A percentile compares a stretch with the other conserved stretches of the same genome.
These are phyloP conservation scores for Ophiostoma triangulosporum DNA, from an alignment of 2,329 filamentous ascomycete genomes.

Conservation along the genomic window DNA sequence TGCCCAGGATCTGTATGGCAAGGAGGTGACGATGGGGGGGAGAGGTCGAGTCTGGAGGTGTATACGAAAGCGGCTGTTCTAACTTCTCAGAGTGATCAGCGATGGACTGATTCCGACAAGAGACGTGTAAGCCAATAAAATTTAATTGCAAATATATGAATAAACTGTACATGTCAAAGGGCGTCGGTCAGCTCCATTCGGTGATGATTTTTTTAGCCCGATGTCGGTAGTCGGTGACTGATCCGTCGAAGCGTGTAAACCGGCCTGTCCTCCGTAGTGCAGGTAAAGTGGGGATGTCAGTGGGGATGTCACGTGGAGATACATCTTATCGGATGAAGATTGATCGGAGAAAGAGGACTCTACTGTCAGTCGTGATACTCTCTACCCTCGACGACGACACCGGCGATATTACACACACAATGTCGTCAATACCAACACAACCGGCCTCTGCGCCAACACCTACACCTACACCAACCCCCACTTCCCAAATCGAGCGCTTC, in stretches of 20 bases:
- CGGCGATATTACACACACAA: neutral
- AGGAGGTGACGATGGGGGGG: neutral
- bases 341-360: no score
- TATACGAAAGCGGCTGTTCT: neutral
- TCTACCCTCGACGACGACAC: neutral
- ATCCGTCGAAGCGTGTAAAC: no score
- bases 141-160: neutral
- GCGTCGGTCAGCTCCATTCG: no score
- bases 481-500: constrained; percentile 5
- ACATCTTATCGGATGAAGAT: no score
- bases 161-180: neutral
- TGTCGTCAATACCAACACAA: constrained; percentile 6
- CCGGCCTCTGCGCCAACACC: neutral
- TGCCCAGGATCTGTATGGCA: neutral
- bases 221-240: no score
- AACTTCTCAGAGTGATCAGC: neutral
- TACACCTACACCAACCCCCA: neutral
- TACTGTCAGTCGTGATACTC: no score
- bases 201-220: no score
- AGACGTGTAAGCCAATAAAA: no score
- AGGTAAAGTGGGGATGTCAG: no score
- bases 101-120: no score
- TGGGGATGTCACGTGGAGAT: no score
- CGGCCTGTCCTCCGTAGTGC: no score
- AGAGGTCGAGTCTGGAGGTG: neutral